A percentile compares a stretch with the other conserved stretches of the same genome.
Conservation (phyloP, 148 eudicot species). For the Cornus kousa region DNA sequence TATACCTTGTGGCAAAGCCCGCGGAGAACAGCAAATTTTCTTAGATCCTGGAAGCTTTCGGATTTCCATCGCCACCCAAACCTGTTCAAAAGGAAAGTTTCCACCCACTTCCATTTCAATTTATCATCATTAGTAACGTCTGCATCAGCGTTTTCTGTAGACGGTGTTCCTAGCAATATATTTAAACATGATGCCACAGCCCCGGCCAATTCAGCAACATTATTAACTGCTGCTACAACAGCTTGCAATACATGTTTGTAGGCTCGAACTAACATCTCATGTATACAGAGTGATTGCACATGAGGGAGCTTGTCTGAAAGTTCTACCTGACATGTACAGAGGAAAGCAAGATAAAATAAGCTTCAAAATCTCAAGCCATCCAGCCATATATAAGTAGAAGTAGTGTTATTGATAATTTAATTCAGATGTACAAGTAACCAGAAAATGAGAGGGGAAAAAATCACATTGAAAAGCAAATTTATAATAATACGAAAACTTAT, state of each 20-base stretch:
- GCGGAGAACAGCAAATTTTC: slow-evolving; percentile 89
- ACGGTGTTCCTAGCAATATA: slow-evolving; percentile 70
- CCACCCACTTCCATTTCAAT: slow-evolving; percentile 83
- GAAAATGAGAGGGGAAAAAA: neutral
- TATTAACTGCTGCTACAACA: slow-evolving; percentile 60
- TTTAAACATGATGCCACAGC: slow-evolving; percentile 83
- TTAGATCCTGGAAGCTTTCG: slow-evolving; percentile 54
- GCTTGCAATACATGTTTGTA: slow-evolving; percentile 88
- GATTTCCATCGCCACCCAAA: slow-evolving; percentile 78
- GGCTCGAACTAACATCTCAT: slow-evolving; percentile 93
- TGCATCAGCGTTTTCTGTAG: slow-evolving; percentile 36
- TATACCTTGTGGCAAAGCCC: slow-evolving; percentile 93
- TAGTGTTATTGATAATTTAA: neutral
- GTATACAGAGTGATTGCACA: slow-evolving; percentile 84
- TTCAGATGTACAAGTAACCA: neutral
- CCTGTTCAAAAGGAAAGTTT: slow-evolving; percentile 72
- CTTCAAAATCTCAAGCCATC: neutral
- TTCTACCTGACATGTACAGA: slow-evolving; percentile 57
- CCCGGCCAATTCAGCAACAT: slow-evolving; percentile 56
- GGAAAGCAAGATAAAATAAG: slow-evolving; percentile 10
- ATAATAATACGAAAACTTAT: neutral
- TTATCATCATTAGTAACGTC: slow-evolving; percentile 44
- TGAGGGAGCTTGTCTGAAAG: slow-evolving; percentile 95
- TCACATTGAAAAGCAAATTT: neutral
- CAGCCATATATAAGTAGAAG: neutral